Evolutionary conservation across 805 yeast genomes (phyloP), one percentile per base, ranked within the genome.

Genomic region (Candida gorgasii): DNA sequence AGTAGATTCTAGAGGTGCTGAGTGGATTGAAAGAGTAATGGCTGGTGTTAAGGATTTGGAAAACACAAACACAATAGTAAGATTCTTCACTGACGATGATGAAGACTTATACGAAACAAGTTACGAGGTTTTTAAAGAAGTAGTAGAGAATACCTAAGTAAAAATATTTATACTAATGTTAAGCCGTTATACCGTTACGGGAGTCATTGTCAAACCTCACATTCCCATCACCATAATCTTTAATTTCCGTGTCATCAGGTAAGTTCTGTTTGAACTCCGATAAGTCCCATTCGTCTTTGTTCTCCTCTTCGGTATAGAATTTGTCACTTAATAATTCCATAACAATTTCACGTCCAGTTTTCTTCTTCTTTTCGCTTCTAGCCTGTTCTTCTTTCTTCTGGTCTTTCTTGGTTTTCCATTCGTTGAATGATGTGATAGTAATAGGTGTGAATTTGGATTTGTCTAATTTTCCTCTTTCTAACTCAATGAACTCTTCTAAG

Each of bases 401-500:
- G 46, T 68, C 67, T 53, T 89, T 89, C 47, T 80, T 78, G 51
- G 67, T 60, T 67, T 90, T 89, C 98, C 99, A 93, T 56, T 76
- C 77, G 23, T 75, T 75, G 62, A 93, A 93, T 12, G 90, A 63
- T 45, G 84, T 89, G 18, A 80, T 69, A 1, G 95, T 90, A 48
- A 95, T 89, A 23, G 97, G 97, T 1, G 97, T 92, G 58, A 86
- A 73, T 36, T 76, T 77, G 11, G 74, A 75, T 62, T 73, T 76
- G 55, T 95, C 95, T 59, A 93, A 72, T 61, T 81, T 82, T 48
- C 80, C 84, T 69, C 97, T 84, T 67, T 90, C 99, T 44, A 92
- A 81, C 62, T 95, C 99, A 51, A 93, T 78, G 62, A 93, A 93
- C 48, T 95, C 99, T 66, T 93, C 99, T 57, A 93, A 73, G 0